Base-by-base conservation (phyloP, 257 asterid species). In the Forsythia suspensa region DNA sequence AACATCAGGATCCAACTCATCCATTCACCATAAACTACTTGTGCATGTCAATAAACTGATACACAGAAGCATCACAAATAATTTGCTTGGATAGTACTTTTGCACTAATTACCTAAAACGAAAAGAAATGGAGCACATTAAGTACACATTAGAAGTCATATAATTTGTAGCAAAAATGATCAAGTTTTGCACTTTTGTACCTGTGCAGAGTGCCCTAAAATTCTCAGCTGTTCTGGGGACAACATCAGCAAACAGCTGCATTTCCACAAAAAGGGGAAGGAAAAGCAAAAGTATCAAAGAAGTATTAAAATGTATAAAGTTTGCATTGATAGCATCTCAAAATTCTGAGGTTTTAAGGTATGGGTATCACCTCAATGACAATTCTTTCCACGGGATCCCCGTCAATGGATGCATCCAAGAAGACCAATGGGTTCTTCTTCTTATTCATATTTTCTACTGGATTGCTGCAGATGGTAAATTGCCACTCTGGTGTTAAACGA, bases 161-260 rank as follows among this genome's bases (percentile, higher is more conserved):
- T 71, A 69, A 6, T 40, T 41, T 29, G 39, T 48, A 76, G n/a
- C 29, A 59, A 70, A 52, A 74, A 51, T 24, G 76, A 71, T 21
- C n/a, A 24, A 63, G 40, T 29, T 21, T 8, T 8, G 39, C 15
- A 4, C 15, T 10, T 24, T 29, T 29, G 38, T 87, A 96, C 99
- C 99, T 18, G 99, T 94, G 89, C 99, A 94, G 78, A 94, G 92
- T 12, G 97, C 98, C 76, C 99, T 89, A 34, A 96, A 96, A 84
- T 96, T 96, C 85, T 96, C 98, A 75, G 99, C 97, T 9, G 99
- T 96, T 90, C 76, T 91, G 55, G 99, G 99, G 81, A 94, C 99
- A 79, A 81, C 84, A 85, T 94, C 97, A 42, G 98, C 96, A 91
- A 90, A 94, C 83, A 96, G 83, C 99, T 96, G 91, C 89, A 86